Evolutionary conservation across 2,329 filamentous ascomycete species (phyloP).

Genomic region (Phoma sp.): DNA sequence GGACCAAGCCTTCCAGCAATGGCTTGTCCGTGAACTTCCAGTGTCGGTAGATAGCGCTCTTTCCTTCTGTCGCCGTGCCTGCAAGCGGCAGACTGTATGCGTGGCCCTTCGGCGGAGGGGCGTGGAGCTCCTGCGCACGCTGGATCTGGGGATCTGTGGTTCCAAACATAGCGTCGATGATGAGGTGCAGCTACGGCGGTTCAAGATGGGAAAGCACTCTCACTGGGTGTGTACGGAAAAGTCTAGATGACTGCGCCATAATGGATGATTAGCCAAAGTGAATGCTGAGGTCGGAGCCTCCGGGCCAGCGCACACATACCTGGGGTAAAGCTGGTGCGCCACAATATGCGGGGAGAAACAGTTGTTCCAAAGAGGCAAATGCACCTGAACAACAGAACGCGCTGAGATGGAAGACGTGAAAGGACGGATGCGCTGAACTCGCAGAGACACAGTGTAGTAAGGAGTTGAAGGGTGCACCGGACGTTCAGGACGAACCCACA

Average conservation of each 20-base stretch:
- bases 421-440: conserved; percentile 3
- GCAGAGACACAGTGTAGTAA: conserved; percentile 3
- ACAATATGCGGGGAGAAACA: conserved; percentile 7
- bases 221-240: neutral
- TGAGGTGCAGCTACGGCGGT: neutral
- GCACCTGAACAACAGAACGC: neutral
- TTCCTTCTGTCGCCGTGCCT: conserved; percentile 74
- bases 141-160: conserved; percentile 37
- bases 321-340: conserved; percentile 4
- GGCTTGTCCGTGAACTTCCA: conserved; percentile 78
- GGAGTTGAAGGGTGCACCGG: conserved; percentile 5
- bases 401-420: neutral
- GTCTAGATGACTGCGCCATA: neutral
- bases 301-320: conserved; percentile 15
- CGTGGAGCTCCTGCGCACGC: conserved; percentile 59
- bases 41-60: conserved; percentile 81
- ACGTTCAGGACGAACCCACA: conserved; percentile 15
- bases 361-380: conserved; percentile 4
- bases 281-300: conserved; percentile 6
- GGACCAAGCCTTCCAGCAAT: conserved; percentile 59
- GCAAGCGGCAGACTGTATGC: conserved; percentile 82
- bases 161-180: conserved; percentile 38
- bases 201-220: neutral
- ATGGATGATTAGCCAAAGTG: neutral
- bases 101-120: conserved; percentile 73